These are phyloP conservation scores for Acanthamoeba lenticulata DNA, from an alignment of 208 protist genomes.

Conservation along the genomic window DNA sequence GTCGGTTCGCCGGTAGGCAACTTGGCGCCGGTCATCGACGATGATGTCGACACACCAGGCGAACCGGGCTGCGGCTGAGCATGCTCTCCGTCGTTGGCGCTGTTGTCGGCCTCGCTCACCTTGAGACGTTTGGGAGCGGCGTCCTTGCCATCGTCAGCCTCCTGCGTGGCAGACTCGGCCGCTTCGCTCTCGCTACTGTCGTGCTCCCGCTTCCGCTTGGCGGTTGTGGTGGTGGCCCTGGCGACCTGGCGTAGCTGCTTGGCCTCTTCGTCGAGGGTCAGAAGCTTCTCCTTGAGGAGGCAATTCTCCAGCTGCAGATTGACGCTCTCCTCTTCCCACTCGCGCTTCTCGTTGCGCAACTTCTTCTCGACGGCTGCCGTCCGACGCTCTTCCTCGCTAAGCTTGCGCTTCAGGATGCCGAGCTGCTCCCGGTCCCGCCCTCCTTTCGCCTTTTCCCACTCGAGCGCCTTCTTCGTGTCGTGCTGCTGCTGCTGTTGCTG, in stretches of 20 bases:
- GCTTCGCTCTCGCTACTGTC: no score
- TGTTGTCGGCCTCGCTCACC: no score
- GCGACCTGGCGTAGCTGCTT: neutral
- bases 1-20: neutral
- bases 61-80: neutral
- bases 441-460: neutral
- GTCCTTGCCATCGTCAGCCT: no score
- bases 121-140: no score
- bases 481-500: no score
- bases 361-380: neutral
- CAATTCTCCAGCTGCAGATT: conserved; percentile 41
- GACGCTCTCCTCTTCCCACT: conserved; percentile 39
- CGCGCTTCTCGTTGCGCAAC: neutral
- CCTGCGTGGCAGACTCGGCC: no score
- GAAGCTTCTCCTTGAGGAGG: conserved; percentile 26
- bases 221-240: neutral
- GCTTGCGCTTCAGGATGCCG: neutral
- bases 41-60: neutral
- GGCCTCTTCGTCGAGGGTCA: neutral
- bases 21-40: neutral
- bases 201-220: neutral
- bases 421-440: neutral
- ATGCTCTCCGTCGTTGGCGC: no score
- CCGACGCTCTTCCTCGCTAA: neutral
- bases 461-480: neutral